phyloP scores from a whole-genome alignment of 2,329 filamentous ascomycete genomes.

The Geosmithia morbida region DNA sequence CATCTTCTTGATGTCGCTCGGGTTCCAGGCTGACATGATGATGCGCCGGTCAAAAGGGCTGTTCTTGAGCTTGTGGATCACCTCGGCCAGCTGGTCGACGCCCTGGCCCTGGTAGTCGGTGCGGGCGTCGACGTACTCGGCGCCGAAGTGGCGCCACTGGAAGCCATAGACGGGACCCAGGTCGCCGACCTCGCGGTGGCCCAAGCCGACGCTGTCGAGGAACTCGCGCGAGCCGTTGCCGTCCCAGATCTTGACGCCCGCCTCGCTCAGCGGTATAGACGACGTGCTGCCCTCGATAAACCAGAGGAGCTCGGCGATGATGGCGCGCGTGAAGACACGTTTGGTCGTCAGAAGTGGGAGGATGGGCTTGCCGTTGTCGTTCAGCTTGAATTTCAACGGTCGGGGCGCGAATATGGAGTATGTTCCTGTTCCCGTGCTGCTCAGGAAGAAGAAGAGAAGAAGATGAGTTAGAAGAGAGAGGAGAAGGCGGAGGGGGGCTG shows the following conservation, averaged over 20 bases:
- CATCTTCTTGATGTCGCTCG: constrained; percentile 73
- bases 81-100: constrained; percentile 82
- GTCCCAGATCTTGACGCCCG: constrained; percentile 95
- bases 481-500: too few relatives aligned
- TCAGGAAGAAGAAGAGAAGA: too few relatives aligned
- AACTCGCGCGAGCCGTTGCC: constrained; percentile 87
- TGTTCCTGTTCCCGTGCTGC: constrained; percentile 83
- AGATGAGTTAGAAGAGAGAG: too few relatives aligned
- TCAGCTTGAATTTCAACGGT: constrained; percentile 77
- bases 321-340: constrained; percentile 82
- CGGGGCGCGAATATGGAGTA: constrained; percentile 76
- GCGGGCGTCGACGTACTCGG: constrained; percentile 65
- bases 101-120: constrained; percentile 79
- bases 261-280: constrained; percentile 58
- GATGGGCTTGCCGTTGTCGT: constrained; percentile 31
- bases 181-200: constrained; percentile 73
- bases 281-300: constrained; percentile 80
- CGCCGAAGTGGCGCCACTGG: constrained; percentile 97
- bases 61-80: constrained; percentile 72
- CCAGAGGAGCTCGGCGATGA: constrained; percentile 90
- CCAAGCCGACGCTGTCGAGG: constrained; percentile 72
- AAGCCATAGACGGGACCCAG: constrained; percentile 95
- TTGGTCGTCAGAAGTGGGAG: constrained; percentile 95
- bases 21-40: constrained; percentile 90
- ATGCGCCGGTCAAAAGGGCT: constrained; percentile 84